These are phyloP conservation scores for Pseudocohnilembus persalinus DNA, from an alignment of 169 alveolate genomes.

Conservation along the genomic window DNA sequence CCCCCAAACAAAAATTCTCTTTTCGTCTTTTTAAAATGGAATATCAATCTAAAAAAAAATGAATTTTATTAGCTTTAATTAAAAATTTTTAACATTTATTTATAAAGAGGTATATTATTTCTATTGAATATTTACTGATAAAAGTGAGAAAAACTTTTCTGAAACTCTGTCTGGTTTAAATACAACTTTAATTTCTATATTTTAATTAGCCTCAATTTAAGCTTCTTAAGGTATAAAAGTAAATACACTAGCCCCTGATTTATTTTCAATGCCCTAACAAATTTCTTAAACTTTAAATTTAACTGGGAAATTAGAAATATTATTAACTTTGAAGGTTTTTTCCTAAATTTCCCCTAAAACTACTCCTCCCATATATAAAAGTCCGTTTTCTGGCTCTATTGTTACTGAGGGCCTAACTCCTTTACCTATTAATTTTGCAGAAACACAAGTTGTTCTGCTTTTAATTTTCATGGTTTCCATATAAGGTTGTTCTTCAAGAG, in stretches of 20 bases:
- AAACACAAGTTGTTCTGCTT: constrained; percentile 62
- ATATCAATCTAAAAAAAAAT: constrained; percentile 41
- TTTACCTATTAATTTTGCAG: constrained; percentile 70
- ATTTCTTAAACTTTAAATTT: constrained; percentile 56
- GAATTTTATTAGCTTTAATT: no score
- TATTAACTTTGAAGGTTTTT: constrained; percentile 63
- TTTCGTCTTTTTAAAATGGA: constrained; percentile 63
- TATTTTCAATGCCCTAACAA: constrained; percentile 71
- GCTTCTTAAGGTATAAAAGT: constrained; percentile 78
- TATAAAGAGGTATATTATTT: no score
- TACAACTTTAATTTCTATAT: constrained; percentile 57
- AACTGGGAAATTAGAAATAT: constrained; percentile 74
- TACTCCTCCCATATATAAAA: constrained; percentile 70
- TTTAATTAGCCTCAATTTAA: constrained; percentile 63
- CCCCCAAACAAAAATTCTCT: constrained; percentile 58
- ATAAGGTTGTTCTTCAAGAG: constrained; percentile 64
- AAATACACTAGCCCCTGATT: constrained; percentile 66
- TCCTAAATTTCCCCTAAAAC: constrained; percentile 70
- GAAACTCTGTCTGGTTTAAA: constrained; percentile 78
- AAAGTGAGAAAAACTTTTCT: constrained; percentile 71
- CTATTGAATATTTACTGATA: constrained; percentile 9
- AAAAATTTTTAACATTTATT: no score
- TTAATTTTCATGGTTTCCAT: constrained; percentile 66
- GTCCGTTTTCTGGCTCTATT: constrained; percentile 68
- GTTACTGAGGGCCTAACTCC: constrained; percentile 88